Evolutionary conservation across 1,284 basidiomycete genomes (phyloP), one percentile per base, ranked within the genome.

Genomic region (Termitomyces sp.): DNA sequence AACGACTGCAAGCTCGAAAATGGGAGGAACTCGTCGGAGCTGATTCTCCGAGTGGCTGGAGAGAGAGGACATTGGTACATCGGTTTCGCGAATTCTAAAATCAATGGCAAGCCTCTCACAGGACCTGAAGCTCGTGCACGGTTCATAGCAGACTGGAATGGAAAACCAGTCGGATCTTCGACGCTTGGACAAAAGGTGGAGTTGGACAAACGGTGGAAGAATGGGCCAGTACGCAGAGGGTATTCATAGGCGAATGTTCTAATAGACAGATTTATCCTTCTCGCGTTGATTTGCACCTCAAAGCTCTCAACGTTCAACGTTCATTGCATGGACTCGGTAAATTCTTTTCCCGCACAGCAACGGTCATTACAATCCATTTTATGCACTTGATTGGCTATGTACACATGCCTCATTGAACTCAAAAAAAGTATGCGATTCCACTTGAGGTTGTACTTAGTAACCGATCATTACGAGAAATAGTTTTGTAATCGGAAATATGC

Each of bases 1-100:
- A 53, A 48, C 2, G 56, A 62, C 18, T 70, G 72, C 58, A 62
- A 59, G 14, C 57, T 77, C 10, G 53, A 60, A 14, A 62, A 66
- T 14, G 72, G 71, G 14, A 62, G 68, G 43, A 68, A 71, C 46
- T 57, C 64, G 14, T 64, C 64, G 5, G 73, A 77, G 63, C 61
- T 73, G 56, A 61, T 73, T 26, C 53, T 78, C 35, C 65, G 65
- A 30, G 64, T 72, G 19, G 53, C 65, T 38, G 73, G 69, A 16
- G 62, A 68, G 50, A 60, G 68, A 18, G 74, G 72, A 10, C 69
- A 72, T 54, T 78, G 73, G 68, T 66, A 68, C 57, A 55, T 78
- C n/a, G 67, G 64, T 13, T 54, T 77, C 34, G 55, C 60, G 6
- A 62, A 67, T 39, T 69, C 70, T 24, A 53, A 63, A 30, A 61